phyloP scores from a whole-genome alignment of 192 early-diverging fungal genomes.

The Spizellomyces sp. region DNA sequence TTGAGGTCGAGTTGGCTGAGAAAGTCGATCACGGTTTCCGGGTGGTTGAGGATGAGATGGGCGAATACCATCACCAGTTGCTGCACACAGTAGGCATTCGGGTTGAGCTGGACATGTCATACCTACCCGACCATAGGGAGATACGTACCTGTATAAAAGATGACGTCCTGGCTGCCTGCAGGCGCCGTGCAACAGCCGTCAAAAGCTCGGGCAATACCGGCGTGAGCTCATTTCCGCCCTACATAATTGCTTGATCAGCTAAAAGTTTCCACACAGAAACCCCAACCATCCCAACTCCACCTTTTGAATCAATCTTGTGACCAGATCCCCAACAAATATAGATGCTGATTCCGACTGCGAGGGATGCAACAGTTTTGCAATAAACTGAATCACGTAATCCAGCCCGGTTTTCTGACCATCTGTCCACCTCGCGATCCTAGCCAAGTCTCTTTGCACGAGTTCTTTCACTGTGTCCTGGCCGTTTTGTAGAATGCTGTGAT shows the following conservation, averaged over 20 bases:
- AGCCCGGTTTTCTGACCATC: conserved; percentile 63
- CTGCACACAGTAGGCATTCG: conserved; percentile 29
- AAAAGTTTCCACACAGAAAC: not conserved
- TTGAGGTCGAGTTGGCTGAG: conserved; percentile 61
- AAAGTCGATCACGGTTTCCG: conserved; percentile 70
- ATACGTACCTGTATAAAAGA: conserved; percentile 75
- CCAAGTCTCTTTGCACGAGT: conserved; percentile 77
- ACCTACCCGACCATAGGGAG: not conserved
- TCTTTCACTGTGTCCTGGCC: conserved; percentile 82
- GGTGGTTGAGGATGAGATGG: conserved; percentile 75
- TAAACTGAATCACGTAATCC: conserved; percentile 77
- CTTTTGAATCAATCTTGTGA: conserved; percentile 84
- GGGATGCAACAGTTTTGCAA: conserved; percentile 78
- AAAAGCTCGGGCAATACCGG: conserved; percentile 79
- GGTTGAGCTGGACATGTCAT: not conserved
- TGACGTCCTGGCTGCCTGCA: conserved; percentile 73
- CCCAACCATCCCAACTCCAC: not conserved
- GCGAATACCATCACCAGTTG: conserved; percentile 86
- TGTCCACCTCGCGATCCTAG: conserved; percentile 74
- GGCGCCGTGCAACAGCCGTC: conserved; percentile 68
- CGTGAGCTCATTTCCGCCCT: conserved; percentile 60
- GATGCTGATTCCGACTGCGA: conserved; percentile 75
- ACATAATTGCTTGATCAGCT: not conserved
- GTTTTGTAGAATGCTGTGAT: conserved; percentile 81
- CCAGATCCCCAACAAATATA: conserved; percentile 88